Evolutionary conservation across 2,329 filamentous ascomycete genomes (phyloP).

Genomic region (Metarhizium robertsii): DNA sequence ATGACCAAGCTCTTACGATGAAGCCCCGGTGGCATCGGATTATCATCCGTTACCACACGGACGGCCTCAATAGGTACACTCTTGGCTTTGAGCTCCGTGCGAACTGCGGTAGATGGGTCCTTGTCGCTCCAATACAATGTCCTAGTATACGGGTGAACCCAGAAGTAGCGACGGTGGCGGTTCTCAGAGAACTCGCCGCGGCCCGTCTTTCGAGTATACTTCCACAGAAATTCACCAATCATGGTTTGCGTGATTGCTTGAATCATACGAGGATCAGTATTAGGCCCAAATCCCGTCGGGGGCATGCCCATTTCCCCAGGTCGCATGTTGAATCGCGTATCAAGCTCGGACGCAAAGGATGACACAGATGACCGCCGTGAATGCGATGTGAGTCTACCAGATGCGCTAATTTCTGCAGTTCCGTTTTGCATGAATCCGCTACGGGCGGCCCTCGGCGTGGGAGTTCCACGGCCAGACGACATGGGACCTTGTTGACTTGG

Average conservation of each 20-base stretch:
- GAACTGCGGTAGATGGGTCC: conserved; percentile 73
- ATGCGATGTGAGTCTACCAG: conserved; percentile 26
- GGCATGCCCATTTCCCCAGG: conserved; percentile 46
- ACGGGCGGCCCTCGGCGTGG: conserved; percentile 45
- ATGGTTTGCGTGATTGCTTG: conserved; percentile 98
- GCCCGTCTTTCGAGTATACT: conserved; percentile 94
- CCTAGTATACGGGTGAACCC: conserved; percentile 95
- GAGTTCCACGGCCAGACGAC: conserved; percentile 43
- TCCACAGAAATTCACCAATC: conserved; percentile 99
- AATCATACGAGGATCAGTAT: conserved; percentile 94
- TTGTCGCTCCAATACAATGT: conserved; percentile 95
- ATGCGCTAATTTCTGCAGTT: conserved; percentile 37
- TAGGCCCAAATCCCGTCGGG: conserved; percentile 51
- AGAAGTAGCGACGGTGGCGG: conserved; percentile 92
- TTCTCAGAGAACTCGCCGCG: conserved; percentile 81
- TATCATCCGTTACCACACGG: conserved; percentile 85
- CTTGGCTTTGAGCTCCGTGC: conserved; percentile 68
- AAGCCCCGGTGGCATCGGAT: conserved; percentile 87
- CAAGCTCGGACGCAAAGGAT: conserved; percentile 90
- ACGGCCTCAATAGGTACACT: conserved; percentile 91
- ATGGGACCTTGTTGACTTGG: conserved; percentile 41
- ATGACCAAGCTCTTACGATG: conserved; percentile 91
- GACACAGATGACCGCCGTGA: conserved; percentile 71
- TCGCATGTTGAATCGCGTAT: conserved; percentile 75
- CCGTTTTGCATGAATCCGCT: conserved; percentile 39